These are phyloP conservation scores for Stagonosporopsis tanaceti DNA, from an alignment of 2,329 filamentous ascomycete genomes.

Conservation along the genomic window DNA sequence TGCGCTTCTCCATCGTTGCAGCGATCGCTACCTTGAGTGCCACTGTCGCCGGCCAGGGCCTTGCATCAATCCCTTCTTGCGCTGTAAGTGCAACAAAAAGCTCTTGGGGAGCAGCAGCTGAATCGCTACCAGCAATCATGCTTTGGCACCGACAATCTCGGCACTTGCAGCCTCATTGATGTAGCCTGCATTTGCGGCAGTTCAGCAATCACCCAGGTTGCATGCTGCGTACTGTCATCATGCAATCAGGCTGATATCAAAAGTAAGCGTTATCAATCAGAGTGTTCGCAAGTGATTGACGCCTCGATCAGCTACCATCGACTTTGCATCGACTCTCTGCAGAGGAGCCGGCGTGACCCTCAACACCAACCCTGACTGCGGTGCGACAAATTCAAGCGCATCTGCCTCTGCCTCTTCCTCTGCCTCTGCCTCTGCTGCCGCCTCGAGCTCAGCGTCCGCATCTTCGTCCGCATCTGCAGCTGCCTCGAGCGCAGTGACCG, in stretches of 20 bases:
- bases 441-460: slow-evolving; percentile 17
- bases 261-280: slow-evolving; percentile 21
- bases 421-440: slow-evolving; percentile 21
- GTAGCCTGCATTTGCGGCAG: slow-evolving; percentile 56
- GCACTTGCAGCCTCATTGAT: slow-evolving; percentile 50
- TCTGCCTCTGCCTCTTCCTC: slow-evolving; percentile 17
- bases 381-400: slow-evolving; percentile 21
- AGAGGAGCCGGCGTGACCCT: slow-evolving; percentile 49
- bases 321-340: slow-evolving; percentile 54
- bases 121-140: slow-evolving; percentile 41
- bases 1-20: slow-evolving; percentile 40
- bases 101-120: not conserved
- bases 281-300: slow-evolving; percentile 6
- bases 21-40: slow-evolving; percentile 36
- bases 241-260: slow-evolving; percentile 49
- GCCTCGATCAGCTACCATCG: slow-evolving; percentile 48
- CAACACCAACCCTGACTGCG: slow-evolving; percentile 50
- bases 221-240: slow-evolving; percentile 53
- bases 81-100: slow-evolving; percentile 25
- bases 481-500: slow-evolving; percentile 9
- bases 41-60: slow-evolving; percentile 34
- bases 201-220: slow-evolving; percentile 46
- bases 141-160: slow-evolving; percentile 46
- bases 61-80: slow-evolving; percentile 39
- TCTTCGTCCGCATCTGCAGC: slow-evolving; percentile 4